Evolutionary conservation across 2,329 filamentous ascomycete genomes (phyloP).

Genomic region (Macrophomina pseudophaseolina): DNA sequence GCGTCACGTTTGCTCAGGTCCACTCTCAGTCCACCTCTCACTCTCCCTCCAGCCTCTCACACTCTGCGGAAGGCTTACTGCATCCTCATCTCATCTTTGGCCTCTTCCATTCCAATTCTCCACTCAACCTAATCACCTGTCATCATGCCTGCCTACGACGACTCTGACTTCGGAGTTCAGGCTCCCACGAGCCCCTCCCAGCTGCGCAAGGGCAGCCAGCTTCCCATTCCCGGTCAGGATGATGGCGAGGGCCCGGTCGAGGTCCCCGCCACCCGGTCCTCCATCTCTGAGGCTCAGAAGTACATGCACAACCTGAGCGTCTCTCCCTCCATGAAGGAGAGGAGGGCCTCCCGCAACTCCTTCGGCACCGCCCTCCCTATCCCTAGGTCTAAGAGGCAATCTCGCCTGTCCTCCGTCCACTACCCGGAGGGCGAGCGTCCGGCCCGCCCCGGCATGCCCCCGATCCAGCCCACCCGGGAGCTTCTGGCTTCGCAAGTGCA

Average conservation of each 20-base stretch:
- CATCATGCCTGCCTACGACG: constrained; percentile 66
- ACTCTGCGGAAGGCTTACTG: background rate
- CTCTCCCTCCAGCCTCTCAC: constrained; percentile 12
- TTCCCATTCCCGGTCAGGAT: constrained; percentile 53
- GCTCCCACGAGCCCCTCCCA: constrained; percentile 36
- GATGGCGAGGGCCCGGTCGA: constrained; percentile 57
- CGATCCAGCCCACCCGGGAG: constrained; percentile 66
- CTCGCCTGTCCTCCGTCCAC: constrained; percentile 68
- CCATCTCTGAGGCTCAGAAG: constrained; percentile 69
- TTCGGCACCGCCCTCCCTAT: constrained; percentile 76
- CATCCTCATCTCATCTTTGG: background rate
- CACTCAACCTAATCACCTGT: constrained; percentile 25
- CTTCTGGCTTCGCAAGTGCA: constrained; percentile 74
- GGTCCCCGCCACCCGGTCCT: constrained; percentile 70
- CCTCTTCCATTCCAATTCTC: background rate
- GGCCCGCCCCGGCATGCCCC: constrained; percentile 62
- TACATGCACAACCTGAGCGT: constrained; percentile 77
- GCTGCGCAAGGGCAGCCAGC: constrained; percentile 34
- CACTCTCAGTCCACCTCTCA: constrained; percentile 16
- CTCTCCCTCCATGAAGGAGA: constrained; percentile 69
- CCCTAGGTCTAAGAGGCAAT: constrained; percentile 71
- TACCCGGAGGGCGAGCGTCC: constrained; percentile 52
- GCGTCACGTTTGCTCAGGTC: constrained; percentile 19
- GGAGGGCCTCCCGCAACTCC: constrained; percentile 74
- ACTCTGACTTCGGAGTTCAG: constrained; percentile 58